These are phyloP conservation scores for Ceratonia siliqua DNA, from an alignment of 306 rosid species.

Conservation along the genomic window DNA sequence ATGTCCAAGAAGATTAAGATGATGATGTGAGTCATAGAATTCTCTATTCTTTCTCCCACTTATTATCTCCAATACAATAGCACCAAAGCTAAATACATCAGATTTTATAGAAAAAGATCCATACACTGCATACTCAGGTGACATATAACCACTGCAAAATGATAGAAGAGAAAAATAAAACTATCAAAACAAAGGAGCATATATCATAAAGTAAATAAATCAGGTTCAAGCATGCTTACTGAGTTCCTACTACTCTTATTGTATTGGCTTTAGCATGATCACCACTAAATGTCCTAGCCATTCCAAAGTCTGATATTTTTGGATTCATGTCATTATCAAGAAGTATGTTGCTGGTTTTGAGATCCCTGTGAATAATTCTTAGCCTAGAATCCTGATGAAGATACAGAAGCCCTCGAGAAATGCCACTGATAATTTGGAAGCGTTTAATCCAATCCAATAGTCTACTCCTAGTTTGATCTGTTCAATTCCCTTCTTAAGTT, in stretches of 20 bases:
- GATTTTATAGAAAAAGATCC: constrained; percentile 61
- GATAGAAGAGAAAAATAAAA: neutral
- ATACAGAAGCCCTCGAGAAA: constrained; percentile 54
- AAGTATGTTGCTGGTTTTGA: constrained; percentile 57
- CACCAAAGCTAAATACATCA: constrained; percentile 62
- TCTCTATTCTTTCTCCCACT: constrained; percentile 51
- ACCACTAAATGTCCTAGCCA: constrained; percentile 53
- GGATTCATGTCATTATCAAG: constrained; percentile 55
- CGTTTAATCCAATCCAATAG: constrained; percentile 43
- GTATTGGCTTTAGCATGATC: constrained; percentile 46
- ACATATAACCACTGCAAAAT: constrained; percentile 59
- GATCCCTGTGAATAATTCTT: constrained; percentile 58
- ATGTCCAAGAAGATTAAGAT: constrained; percentile 54
- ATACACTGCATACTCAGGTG: constrained; percentile 55
- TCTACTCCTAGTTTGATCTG: constrained; percentile 34
- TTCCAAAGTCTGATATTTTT: constrained; percentile 70
- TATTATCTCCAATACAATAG: constrained; percentile 49
- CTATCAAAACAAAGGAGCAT: neutral
- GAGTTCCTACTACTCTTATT: constrained; percentile 54
- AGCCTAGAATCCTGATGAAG: constrained; percentile 65
- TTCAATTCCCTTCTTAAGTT: constrained; percentile 1
- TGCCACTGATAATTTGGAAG: constrained; percentile 53
- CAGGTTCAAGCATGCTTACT: constrained; percentile 42
- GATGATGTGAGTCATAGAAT: constrained; percentile 31
- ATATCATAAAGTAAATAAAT: neutral